phyloP scores from a whole-genome alignment of 2,329 filamentous ascomycete genomes.

The Paecilomyces variotii region DNA sequence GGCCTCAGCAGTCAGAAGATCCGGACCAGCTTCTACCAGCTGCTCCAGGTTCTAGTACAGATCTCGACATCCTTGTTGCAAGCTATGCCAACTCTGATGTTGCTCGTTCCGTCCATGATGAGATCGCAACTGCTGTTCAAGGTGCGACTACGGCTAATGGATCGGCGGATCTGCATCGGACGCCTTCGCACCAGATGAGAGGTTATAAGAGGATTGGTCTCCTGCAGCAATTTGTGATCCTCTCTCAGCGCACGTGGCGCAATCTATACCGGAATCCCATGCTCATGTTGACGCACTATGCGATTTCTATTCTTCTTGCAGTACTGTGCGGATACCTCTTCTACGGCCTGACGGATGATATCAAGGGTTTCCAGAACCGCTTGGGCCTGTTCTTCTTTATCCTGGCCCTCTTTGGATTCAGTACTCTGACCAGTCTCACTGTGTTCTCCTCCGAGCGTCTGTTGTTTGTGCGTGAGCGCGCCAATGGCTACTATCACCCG shows the following conservation, averaged over 20 bases:
- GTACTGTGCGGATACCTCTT: slow-evolving; percentile 94
- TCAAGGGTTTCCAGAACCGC: slow-evolving; percentile 94
- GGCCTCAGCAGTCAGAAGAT: slow-evolving; percentile 61
- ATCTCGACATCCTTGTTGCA: slow-evolving; percentile 72
- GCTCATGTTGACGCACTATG: slow-evolving; percentile 97
- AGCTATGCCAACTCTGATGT: slow-evolving; percentile 74
- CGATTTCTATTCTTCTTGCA: slow-evolving; percentile 87
- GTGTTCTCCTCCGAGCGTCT: slow-evolving; percentile 89
- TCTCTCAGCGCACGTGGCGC: slow-evolving; percentile 88
- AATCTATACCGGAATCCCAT: slow-evolving; percentile 97
- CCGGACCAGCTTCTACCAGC: slow-evolving; percentile 52
- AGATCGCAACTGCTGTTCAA: slow-evolving; percentile 64
- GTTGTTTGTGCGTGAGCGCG: slow-evolving; percentile 84
- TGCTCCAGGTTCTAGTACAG: slow-evolving; percentile 56
- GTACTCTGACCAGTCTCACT: slow-evolving; percentile 83
- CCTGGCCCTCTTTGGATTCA: slow-evolving; percentile 91
- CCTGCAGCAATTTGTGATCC: slow-evolving; percentile 73
- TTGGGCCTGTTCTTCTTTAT: slow-evolving; percentile 97
- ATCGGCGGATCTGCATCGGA: slow-evolving; percentile 51
- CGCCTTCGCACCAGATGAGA: slow-evolving; percentile 51
- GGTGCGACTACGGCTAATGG: slow-evolving; percentile 61
- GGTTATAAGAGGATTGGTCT: slow-evolving; percentile 78
- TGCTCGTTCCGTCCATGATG: slow-evolving; percentile 62
- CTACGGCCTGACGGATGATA: slow-evolving; percentile 92
- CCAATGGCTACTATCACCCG: slow-evolving; percentile 93